Percentiles rank a stretch among this genome's conserved stretches.
These are phyloP conservation scores for Sequoiadendron giganteum DNA, from an alignment of 75 land plant genomes.

Conservation along the genomic window DNA sequence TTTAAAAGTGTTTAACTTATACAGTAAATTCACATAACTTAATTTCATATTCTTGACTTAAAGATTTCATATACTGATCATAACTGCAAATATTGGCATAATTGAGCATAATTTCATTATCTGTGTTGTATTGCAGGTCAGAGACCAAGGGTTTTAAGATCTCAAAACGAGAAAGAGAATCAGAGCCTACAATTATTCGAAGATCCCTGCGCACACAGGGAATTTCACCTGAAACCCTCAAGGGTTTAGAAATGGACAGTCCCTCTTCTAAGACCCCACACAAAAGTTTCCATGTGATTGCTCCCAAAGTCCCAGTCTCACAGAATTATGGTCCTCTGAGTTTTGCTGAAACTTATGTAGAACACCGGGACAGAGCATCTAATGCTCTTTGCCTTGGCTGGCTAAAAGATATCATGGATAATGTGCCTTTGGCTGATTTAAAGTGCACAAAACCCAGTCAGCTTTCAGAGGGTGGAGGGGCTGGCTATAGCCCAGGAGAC, in stretches of 20 bases:
- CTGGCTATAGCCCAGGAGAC: not conserved
- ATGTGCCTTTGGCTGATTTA: constrained; percentile 6
- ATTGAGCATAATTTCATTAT: not conserved
- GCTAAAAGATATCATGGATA: constrained; percentile 1
- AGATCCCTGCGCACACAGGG: constrained; percentile 64
- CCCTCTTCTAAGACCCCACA: not conserved
- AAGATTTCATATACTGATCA: not conserved
- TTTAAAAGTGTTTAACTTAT: not conserved
- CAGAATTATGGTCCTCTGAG: constrained; percentile 17
- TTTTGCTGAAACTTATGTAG: constrained; percentile 21
- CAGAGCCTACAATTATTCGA: constrained; percentile 40
- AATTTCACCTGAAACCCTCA: constrained; percentile 32
- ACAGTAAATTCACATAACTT: not conserved
- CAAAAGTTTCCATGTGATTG: not conserved
- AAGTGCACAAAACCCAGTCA: not conserved
- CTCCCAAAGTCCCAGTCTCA: not conserved
- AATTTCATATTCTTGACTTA: not conserved
- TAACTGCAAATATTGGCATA: not conserved
- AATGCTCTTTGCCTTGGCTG: constrained; percentile 2
- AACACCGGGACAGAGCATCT: not conserved
- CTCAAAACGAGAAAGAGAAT: constrained; percentile 29
- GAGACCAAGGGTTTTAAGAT: constrained; percentile 35
- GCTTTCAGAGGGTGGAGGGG: constrained; percentile 8
- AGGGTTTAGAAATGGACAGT: not conserved
- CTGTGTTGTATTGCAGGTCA: constrained; percentile 17